Conservation (phyloP, 1,284 basidiomycete genomes). For the Malassezia arunalokei region DNA sequence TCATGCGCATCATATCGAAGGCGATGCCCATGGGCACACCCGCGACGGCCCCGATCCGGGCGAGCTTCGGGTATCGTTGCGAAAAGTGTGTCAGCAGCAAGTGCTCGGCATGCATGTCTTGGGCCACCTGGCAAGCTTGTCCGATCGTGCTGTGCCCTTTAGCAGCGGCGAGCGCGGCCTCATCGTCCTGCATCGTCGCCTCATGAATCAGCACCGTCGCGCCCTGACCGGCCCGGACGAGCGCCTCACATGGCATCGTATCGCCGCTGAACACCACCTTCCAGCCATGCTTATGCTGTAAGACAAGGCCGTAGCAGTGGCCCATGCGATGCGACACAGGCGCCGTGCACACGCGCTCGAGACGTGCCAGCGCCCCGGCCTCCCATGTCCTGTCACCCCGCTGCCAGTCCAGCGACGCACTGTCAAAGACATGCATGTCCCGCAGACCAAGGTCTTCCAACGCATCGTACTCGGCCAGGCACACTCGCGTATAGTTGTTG, state of each 20-base stretch:
- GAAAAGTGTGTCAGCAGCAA: conserved; percentile 88
- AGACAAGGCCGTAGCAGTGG: conserved; percentile 27
- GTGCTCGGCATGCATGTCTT: conserved; percentile 63
- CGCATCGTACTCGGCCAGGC: conserved; percentile 57
- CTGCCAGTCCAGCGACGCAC: conserved; percentile 23
- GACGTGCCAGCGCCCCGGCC: not conserved
- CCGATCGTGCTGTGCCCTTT: conserved; percentile 84
- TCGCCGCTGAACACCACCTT: conserved; percentile 61
- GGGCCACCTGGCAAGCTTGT: conserved; percentile 67
- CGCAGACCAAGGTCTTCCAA: conserved; percentile 59
- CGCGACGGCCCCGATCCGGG: conserved; percentile 47
- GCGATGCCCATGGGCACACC: conserved; percentile 54
- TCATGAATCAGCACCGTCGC: conserved; percentile 84
- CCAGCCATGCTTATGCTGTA: conserved; percentile 48
- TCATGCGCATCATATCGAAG: conserved; percentile 66
- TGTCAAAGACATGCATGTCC: conserved; percentile 48
- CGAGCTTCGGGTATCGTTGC: conserved; percentile 78
- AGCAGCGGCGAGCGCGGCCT: conserved; percentile 53
- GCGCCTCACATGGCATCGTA: conserved; percentile 62
- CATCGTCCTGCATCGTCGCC: conserved; percentile 70
- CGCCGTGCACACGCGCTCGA: conserved; percentile 13
- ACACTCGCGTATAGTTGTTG: conserved; percentile 53
- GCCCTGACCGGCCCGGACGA: conserved; percentile 58
- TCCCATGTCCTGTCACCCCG: conserved; percentile 13
- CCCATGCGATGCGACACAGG: conserved; percentile 18